Conservation (phyloP, 1,139 yeast genomes). For the Trichomonascaceae sp. region DNA sequence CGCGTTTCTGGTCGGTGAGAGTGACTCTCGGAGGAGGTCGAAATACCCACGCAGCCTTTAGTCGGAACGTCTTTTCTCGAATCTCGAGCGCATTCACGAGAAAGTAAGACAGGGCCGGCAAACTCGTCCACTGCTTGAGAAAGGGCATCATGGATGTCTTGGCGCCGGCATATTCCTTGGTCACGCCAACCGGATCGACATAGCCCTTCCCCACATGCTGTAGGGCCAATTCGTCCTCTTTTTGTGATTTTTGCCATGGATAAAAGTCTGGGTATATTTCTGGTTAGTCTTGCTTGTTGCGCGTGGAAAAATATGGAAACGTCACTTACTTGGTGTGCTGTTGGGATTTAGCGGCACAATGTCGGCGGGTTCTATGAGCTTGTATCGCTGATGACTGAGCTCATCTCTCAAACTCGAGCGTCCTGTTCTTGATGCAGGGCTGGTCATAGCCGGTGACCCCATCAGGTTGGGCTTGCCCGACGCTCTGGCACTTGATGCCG, state of each 20-base stretch:
- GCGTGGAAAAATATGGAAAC: too few relatives aligned
- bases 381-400: slow-evolving; percentile 13
- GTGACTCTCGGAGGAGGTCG: slow-evolving; percentile 82
- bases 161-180: slow-evolving; percentile 33
- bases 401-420: slow-evolving; percentile 11
- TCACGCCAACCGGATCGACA: slow-evolving; percentile 40
- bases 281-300: slow-evolving; percentile 3
- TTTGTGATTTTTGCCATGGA: slow-evolving; percentile 51
- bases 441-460: too few relatives aligned
- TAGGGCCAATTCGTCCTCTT: slow-evolving; percentile 39
- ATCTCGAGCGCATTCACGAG: slow-evolving; percentile 53
- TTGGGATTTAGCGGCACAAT: slow-evolving; percentile 22
- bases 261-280: slow-evolving; percentile 58
- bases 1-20: slow-evolving; percentile 71
- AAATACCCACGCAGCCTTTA: slow-evolving; percentile 42
- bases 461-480: too few relatives aligned
- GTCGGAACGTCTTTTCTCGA: slow-evolving; percentile 53
- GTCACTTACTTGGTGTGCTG: slow-evolving; percentile 1
- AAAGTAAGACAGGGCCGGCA: slow-evolving; percentile 47
- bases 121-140: slow-evolving; percentile 34
- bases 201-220: slow-evolving; percentile 47
- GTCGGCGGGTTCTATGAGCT: slow-evolving; percentile 20
- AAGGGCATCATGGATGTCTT: slow-evolving; percentile 20
- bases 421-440: too few relatives aligned
- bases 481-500: too few relatives aligned